Evolutionary conservation across 495 filamentous ascomycete genomes (phyloP), one percentile per base, ranked within the genome.

Genomic region (Darksidea phi): DNA sequence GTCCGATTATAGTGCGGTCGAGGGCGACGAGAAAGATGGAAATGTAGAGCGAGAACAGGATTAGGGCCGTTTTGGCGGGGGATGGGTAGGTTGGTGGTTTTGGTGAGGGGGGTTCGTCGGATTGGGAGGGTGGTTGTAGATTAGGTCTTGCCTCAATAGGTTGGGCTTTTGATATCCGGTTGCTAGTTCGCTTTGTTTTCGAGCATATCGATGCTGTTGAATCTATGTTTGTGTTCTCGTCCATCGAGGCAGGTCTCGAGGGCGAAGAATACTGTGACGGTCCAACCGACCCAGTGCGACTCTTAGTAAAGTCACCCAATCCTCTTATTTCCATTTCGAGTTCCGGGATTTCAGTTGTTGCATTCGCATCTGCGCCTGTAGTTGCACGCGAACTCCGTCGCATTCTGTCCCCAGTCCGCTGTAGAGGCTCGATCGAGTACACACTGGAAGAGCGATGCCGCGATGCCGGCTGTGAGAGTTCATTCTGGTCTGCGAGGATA

Each of bases 1-100:
- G 67, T 1, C 67, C 68, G 10, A 70, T 42, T 23, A 70, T 70
- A 6, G 64, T 70, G 12, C 64, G 43, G 26, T 70, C 66, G 24
- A 68, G 66, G 8, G 66, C 66, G 6, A 65, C 66, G n/a, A 64
- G 57, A 41, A 68, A 68, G 17, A 59, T 60, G 21, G 56, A 61
- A 2, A 68, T 56, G 64, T 77, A 71, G 54, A 76, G 61, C 38
- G 66, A 61, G 49, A 74, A 63, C 41, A 74, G 42, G 41, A 76
- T 72, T n/a, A 70, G 74, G 36, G 36, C 59, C 8, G 36, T 37
- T 32, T 62, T 62, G n/a, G 48, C 59, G 10, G 25, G 51, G 1
- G 25, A 12, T 1, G 59, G 59, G 43, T 62, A 62, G 1, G 41
- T 20, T 43, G 41, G 13, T 43, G 5, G 41, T 43, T 4, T 6